Conservation (phyloP, 345 rosid species). For the Nasturtium officinale region DNA sequence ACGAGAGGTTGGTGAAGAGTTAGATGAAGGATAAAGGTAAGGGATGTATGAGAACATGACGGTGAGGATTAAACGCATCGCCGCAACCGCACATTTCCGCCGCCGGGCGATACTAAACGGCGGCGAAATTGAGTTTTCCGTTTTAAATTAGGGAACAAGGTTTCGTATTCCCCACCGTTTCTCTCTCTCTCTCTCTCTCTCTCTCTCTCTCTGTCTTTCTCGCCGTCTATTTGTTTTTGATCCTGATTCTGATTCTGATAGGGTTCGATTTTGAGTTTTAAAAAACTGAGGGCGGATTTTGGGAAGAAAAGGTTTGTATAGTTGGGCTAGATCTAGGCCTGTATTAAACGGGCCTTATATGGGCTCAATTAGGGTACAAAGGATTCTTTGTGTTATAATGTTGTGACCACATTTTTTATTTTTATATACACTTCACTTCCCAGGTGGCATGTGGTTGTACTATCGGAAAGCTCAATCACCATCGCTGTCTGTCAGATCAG, state of each 20-base stretch:
- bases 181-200: too few relatives aligned
- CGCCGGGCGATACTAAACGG: constrained; percentile 35
- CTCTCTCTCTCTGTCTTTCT: background rate
- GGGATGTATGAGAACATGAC: constrained; percentile 42
- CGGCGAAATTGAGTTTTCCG: constrained; percentile 19
- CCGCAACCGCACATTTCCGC: constrained; percentile 51
- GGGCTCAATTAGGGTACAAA: background rate
- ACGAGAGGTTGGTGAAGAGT: constrained; percentile 42
- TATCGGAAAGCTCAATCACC: background rate
- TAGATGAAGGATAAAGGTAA: constrained; percentile 32
- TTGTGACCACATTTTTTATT: background rate
- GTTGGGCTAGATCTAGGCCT: too few relatives aligned
- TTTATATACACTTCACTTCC: background rate
- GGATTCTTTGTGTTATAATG: background rate
- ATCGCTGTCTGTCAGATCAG: constrained; percentile 18
- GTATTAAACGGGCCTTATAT: background rate
- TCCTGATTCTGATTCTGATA: too few relatives aligned
- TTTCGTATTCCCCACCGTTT: constrained; percentile 34
- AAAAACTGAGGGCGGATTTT: background rate
- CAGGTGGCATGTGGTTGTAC: constrained; percentile 3
- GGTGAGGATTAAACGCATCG: constrained; percentile 46
- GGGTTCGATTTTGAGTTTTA: constrained; percentile 11
- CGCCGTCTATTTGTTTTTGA: constrained; percentile 30
- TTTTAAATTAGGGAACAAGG: constrained; percentile 28
- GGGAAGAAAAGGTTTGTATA: background rate